These are phyloP conservation scores for Hymenoscyphus scutula DNA, from an alignment of 2,329 filamentous ascomycete genomes.

Conservation along the genomic window DNA sequence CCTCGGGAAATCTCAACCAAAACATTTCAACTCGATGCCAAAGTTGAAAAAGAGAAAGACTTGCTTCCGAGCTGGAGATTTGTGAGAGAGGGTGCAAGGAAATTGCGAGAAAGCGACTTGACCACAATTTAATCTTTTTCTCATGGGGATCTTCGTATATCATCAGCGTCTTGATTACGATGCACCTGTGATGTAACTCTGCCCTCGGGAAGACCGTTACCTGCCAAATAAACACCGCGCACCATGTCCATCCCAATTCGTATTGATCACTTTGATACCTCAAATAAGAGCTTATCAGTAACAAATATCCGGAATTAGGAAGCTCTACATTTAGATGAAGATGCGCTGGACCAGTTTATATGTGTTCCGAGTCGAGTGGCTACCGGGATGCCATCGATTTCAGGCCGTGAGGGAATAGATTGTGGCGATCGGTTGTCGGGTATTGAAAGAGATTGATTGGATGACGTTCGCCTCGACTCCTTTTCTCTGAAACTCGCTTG, in stretches of 20 bases:
- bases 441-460: neutral
- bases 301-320: no score
- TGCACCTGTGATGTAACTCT: neutral
- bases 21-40: no score
- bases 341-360: neutral
- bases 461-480: neutral
- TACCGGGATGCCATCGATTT: neutral
- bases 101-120: neutral
- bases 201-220: neutral
- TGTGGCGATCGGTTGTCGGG: constrained; percentile 1
- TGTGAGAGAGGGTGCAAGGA: neutral
- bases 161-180: neutral
- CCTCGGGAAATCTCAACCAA: no score
- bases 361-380: neutral
- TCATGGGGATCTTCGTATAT: neutral
- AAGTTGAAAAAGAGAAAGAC: neutral
- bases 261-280: neutral
- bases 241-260: neutral
- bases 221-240: neutral
- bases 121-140: neutral
- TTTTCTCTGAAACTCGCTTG: constrained; percentile 3
- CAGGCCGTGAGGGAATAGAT: neutral
- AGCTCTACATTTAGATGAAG: neutral
- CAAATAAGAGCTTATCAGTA: neutral
- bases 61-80: neutral